A percentile compares a stretch with the other conserved stretches of the same genome.
Evolutionary conservation across 2,329 filamentous ascomycete genomes (phyloP).

Genomic region (Bipolaris sorokiniana): DNA sequence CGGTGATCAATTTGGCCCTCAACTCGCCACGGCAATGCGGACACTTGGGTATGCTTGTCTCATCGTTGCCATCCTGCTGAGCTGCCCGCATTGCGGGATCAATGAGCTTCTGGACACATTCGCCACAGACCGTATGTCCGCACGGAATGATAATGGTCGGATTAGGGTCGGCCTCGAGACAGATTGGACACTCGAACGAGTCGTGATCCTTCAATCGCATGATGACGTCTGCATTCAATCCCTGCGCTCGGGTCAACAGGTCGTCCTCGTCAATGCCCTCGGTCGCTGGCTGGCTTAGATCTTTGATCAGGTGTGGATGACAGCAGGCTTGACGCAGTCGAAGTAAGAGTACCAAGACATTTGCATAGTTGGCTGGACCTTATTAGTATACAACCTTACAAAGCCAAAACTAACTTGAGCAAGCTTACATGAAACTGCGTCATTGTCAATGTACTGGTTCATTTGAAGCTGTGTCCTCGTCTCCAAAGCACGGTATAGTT

Average conservation of each 20-base stretch:
- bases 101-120: constrained; percentile 73
- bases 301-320: constrained; percentile 73
- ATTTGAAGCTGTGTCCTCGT: constrained; percentile 70
- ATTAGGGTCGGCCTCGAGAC: constrained; percentile 76
- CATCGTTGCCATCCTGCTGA: constrained; percentile 57
- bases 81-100: constrained; percentile 60
- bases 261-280: constrained; percentile 61
- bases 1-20: constrained; percentile 72
- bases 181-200: constrained; percentile 80
- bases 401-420: background rate
- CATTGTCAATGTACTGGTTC: constrained; percentile 75
- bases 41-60: constrained; percentile 67
- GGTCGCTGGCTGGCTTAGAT: constrained; percentile 70
- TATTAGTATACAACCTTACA: constrained; percentile 3
- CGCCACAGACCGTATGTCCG: constrained; percentile 78
- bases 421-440: constrained; percentile 63
- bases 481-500: constrained; percentile 72
- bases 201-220: constrained; percentile 66
- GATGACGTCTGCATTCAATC: constrained; percentile 66
- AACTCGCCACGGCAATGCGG: constrained; percentile 75
- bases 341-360: constrained; percentile 78
- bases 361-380: constrained; percentile 68
- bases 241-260: constrained; percentile 67
- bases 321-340: constrained; percentile 82
- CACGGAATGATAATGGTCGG: constrained; percentile 82